Evolutionary conservation across 352 stramenopile species (phyloP).

Genomic region (Phytopythium kandeliae): DNA sequence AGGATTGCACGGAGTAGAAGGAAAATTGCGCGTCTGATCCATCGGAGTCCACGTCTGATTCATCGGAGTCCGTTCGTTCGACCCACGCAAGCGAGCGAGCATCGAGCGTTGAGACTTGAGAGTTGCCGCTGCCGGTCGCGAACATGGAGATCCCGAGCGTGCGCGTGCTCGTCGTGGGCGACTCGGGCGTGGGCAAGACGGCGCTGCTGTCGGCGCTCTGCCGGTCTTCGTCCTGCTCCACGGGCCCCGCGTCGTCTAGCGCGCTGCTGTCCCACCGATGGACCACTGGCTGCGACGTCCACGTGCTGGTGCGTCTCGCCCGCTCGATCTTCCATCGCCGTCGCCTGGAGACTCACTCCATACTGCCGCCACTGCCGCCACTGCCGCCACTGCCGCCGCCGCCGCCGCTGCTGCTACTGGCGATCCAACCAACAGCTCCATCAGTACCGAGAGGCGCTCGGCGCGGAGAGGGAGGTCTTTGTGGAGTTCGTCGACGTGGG

Average conservation of each 20-base stretch:
- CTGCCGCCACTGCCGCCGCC: too few relatives aligned
- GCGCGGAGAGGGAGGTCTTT: constrained; percentile 35
- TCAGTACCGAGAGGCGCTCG: constrained; percentile 18
- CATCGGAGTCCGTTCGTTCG: too few relatives aligned
- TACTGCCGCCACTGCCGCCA: too few relatives aligned
- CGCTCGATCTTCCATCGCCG: not conserved
- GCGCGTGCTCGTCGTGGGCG: constrained; percentile 75
- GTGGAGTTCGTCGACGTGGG: constrained; percentile 85
- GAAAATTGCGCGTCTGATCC: too few relatives aligned
- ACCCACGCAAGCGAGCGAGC: too few relatives aligned
- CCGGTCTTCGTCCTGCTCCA: constrained; percentile 11
- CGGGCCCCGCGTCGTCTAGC: not conserved
- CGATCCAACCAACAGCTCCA: constrained; percentile 14
- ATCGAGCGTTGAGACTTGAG: too few relatives aligned
- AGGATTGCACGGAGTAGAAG: too few relatives aligned
- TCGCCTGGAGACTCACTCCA: not conserved
- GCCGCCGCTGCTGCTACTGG: not conserved
- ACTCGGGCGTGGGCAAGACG: constrained; percentile 85
- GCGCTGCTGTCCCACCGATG: constrained; percentile 27
- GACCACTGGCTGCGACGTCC: constrained; percentile 80
- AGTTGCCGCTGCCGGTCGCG: too few relatives aligned
- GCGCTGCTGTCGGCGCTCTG: constrained; percentile 64
- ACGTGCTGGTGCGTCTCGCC: constrained; percentile 49
- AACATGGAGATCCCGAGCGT: constrained; percentile 74
- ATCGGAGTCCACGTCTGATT: too few relatives aligned